These are phyloP conservation scores for Salvia sclarea DNA, from an alignment of 305 asterid genomes.

Conservation along the genomic window DNA sequence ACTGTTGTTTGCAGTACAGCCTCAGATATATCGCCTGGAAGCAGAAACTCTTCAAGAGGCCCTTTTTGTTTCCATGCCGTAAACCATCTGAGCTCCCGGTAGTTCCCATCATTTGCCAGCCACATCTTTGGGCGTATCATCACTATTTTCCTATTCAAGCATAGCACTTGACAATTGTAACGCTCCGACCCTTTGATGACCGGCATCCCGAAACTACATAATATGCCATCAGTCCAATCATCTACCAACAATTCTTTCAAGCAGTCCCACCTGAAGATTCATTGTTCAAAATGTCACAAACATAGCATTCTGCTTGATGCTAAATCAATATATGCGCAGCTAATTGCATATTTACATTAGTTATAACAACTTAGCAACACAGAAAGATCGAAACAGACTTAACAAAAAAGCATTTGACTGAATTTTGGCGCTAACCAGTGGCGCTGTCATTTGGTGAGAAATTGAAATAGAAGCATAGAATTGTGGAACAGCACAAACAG, in stretches of 20 bases:
- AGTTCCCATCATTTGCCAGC: conserved; percentile 97
- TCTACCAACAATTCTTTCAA: conserved; percentile 72
- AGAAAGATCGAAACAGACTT: too few relatives aligned
- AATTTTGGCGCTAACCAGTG: too few relatives aligned
- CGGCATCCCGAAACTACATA: conserved; percentile 96
- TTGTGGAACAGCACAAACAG: conserved; percentile 3
- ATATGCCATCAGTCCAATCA: conserved; percentile 85
- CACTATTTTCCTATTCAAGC: conserved; percentile 77
- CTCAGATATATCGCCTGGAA: conserved; percentile 69
- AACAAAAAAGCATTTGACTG: too few relatives aligned
- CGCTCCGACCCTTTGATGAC: conserved; percentile 87
- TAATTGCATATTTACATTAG: too few relatives aligned
- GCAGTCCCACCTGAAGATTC: conserved; percentile 85
- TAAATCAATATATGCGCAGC: too few relatives aligned
- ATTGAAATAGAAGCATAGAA: too few relatives aligned
- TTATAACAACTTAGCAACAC: too few relatives aligned
- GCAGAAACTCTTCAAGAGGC: conserved; percentile 76
- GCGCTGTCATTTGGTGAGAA: too few relatives aligned
- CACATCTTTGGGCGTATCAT: conserved; percentile 97
- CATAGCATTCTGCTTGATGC: too few relatives aligned
- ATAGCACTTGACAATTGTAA: conserved; percentile 87
- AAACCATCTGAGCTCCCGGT: conserved; percentile 94
- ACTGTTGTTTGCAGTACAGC: conserved; percentile 65
- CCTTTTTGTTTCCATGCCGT: conserved; percentile 93
- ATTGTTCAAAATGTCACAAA: conserved; percentile 25